phyloP scores from a whole-genome alignment of 208 protist genomes.

The Borovskyia barvae region DNA sequence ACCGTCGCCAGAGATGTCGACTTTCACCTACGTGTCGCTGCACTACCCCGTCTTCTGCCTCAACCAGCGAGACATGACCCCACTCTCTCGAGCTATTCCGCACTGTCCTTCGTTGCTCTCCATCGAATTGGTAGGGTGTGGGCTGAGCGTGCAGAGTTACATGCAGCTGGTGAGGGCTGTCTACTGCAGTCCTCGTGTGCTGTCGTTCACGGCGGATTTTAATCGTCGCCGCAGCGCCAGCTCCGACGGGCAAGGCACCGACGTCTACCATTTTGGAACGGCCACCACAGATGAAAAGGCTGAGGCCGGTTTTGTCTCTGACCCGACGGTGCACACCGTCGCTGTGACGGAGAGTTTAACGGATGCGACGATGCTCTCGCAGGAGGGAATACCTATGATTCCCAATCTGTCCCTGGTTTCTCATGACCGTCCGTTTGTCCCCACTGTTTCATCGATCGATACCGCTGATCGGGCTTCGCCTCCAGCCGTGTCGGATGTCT shows the following conservation, averaged over 20 bases:
- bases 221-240: slow-evolving; percentile 30
- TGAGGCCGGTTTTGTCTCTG: slow-evolving; percentile 16
- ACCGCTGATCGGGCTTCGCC: too few relatives aligned
- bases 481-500: too few relatives aligned
- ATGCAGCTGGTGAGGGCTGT: slow-evolving; percentile 80
- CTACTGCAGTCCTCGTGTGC: slow-evolving; percentile 67
- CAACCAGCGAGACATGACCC: slow-evolving; percentile 85
- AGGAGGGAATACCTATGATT: too few relatives aligned
- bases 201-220: slow-evolving; percentile 77
- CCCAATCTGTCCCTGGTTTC: too few relatives aligned
- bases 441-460: too few relatives aligned
- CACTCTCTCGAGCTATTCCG: slow-evolving; percentile 76
- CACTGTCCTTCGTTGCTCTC: slow-evolving; percentile 79
- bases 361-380: too few relatives aligned
- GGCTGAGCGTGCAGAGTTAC: slow-evolving; percentile 77
- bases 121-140: slow-evolving; percentile 78
- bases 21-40: slow-evolving; percentile 63
- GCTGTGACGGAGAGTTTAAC: not conserved
- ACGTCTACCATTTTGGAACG: not conserved
- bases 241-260: not conserved
- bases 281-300: not conserved
- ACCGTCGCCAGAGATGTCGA: slow-evolving; percentile 3
- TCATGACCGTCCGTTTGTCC: too few relatives aligned
- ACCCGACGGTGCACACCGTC: slow-evolving; percentile 18
- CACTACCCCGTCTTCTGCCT: slow-evolving; percentile 78